phyloP scores from a whole-genome alignment of 805 yeast genomes.

The Deakozyma indianensis region DNA sequence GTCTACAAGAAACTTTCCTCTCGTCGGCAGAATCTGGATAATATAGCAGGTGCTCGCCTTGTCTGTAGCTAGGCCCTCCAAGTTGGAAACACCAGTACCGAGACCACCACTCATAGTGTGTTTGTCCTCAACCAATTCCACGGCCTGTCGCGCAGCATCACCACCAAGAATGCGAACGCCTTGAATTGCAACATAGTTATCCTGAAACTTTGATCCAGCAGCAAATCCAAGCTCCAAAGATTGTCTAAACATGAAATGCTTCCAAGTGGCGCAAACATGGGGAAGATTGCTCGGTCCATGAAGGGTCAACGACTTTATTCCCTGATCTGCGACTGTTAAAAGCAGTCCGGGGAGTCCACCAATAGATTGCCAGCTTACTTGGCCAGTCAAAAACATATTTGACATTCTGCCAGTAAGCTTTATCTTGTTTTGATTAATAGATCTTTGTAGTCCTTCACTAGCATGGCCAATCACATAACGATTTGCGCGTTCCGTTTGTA shows the following conservation, averaged over 20 bases:
- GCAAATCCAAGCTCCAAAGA: conserved; percentile 38
- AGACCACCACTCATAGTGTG: conserved; percentile 4
- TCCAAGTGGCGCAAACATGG: conserved; percentile 65
- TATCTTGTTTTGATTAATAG: conserved; percentile 44
- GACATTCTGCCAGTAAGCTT: conserved; percentile 38
- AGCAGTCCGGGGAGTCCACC: conserved; percentile 92
- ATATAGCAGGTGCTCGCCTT: conserved; percentile 37
- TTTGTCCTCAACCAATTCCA: not conserved
- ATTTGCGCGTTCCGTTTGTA: conserved; percentile 33
- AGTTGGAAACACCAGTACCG: not conserved
- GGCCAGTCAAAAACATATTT: conserved; percentile 66
- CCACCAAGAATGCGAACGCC: conserved; percentile 8
- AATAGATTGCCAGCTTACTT: conserved; percentile 57
- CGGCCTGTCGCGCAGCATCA: conserved; percentile 2
- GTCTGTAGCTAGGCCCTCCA: not conserved
- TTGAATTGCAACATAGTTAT: conserved; percentile 14
- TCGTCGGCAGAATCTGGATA: conserved; percentile 45
- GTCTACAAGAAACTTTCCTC: conserved; percentile 63
- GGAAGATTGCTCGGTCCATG: conserved; percentile 31
- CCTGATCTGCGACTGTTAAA: conserved; percentile 69
- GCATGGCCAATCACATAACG: conserved; percentile 62
- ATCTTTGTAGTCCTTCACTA: conserved; percentile 79
- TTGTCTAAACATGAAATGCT: conserved; percentile 71
- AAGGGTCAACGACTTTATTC: conserved; percentile 17
- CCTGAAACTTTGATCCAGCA: conserved; percentile 17